Base-by-base conservation (phyloP, 2,329 filamentous ascomycete genomes). In the Penicillium sp. region DNA sequence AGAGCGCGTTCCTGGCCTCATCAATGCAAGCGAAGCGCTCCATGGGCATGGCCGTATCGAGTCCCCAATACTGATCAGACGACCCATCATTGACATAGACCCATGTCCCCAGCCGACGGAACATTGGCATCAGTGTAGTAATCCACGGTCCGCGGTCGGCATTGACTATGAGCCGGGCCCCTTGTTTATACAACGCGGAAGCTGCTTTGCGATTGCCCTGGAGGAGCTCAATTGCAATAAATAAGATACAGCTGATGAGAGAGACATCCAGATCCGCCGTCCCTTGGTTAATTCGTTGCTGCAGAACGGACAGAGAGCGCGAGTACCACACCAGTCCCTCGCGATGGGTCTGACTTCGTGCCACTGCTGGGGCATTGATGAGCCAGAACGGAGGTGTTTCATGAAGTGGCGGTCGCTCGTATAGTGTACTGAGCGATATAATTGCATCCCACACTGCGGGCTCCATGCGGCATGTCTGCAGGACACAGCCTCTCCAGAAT, bases 401-500 rank as follows among this genome's bases (percentile, higher is more conserved):
- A n/a, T 60, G 55, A 31, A 67, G 59, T 6, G 62, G 62, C 12
- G 64, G 65, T 5, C 55, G 56, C 50, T 73, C 70, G 51, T 70
- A 70, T 8, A 73, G 62, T 28, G 63, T 57, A 48, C 70, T 70
- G 10, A 71, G 68, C 4, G 71, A 63, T 25, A 73, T 67, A 4
- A 72, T 65, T 15, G 69, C 62, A 63, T 73, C 65, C 65, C 71
- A 72, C 5, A 73, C 63, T 43, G 64, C 64, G 12, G 64, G 63
- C 37, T 71, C 66, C 17, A 59, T 57, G 28, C 67, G 66, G 53
- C 70, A 69, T 28, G 70, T 64, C 6, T 67, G 67, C 28, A 71
- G 60, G n/a, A 73, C 60, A 14, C 70, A 61, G 12, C 62, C 63
- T 47, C 61, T 60, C 71, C 70, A 73, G 28, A 73, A 69, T 6